Evolutionary conservation across 2,329 filamentous ascomycete genomes (phyloP), one percentile per base, ranked within the genome.

Genomic region (Westerdykella ornata): DNA sequence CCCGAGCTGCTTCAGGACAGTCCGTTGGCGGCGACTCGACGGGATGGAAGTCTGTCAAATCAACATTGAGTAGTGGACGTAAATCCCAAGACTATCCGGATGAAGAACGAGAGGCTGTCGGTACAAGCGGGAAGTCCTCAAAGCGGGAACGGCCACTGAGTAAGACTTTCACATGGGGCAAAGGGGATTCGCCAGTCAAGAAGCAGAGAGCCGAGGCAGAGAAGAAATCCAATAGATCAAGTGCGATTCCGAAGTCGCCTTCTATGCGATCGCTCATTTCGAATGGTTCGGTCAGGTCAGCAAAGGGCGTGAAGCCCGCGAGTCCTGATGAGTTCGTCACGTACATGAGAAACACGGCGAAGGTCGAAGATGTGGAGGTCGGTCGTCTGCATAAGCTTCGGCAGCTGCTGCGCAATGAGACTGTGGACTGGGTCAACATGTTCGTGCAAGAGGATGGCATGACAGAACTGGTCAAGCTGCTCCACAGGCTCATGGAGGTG

Each of bases 381-480:
- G 88, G 89, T 34, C 90, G 92, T 62, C 70, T 98, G 28, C 92
- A 97, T 69, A 97, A 97, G 68, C 75, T 98, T 35, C 81, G 90
- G 12, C 75, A 96, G 15, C 70, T 97, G 39, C 74, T 98, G 39
- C 81, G 92, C 14, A 97, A 97, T 58, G 92, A 98, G 70, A 94
- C 90, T 0, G 88, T 98, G 5, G 80, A 84, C 11, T 98, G 92
- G 92, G 94, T 94, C 3, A 88, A 97, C 60, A 78, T 82, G 11
- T 98, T 97, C 62, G 87, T 97, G 53, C 76, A 81, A 31, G 82
- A 89, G 48, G 88, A 87, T 13, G 92, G 92, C 15, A 94, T 97
- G 88, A 79, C 84, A 51, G 88, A 96, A 65, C 85, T 97, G 48
- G 84, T 96, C 28, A 80, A 78, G 30, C 71, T 97, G 41, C 73